Conservation (phyloP, 2,329 filamentous ascomycete species). For the Elsinoe perseae region DNA sequence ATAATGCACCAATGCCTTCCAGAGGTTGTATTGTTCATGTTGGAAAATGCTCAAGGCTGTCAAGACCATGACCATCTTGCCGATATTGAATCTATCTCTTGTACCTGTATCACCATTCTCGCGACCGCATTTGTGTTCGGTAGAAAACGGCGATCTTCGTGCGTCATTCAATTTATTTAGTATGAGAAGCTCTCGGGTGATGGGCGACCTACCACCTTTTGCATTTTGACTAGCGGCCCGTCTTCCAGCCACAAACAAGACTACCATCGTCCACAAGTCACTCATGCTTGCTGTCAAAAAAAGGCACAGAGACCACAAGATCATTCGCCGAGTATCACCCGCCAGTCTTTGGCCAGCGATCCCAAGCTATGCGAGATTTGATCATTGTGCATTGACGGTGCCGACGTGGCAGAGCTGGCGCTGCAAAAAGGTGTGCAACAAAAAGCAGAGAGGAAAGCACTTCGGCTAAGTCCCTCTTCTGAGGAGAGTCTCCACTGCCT, state of each 20-base stretch:
- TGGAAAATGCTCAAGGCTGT: neutral
- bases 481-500: neutral
- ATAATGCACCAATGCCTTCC: neutral
- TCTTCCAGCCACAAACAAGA: neutral
- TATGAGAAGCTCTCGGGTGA: constrained; percentile 6
- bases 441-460: neutral
- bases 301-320: neutral
- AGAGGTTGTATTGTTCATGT: neutral
- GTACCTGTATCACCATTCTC: neutral
- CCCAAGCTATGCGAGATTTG: neutral
- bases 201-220: neutral
- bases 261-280: neutral
- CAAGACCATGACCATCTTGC: neutral
- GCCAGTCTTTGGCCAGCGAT: neutral
- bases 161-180: constrained; percentile 11
- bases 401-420: constrained; percentile 1
- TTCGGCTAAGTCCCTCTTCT: neutral
- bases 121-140: neutral
- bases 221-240: neutral
- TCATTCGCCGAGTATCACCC: constrained; percentile 9
- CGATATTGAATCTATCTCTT: neutral
- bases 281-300: neutral
- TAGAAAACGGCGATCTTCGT: constrained; percentile 6
- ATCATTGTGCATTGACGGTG: constrained; percentile 3
- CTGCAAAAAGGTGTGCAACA: neutral